Evolutionary conservation across 2,329 filamentous ascomycete species (phyloP).

Genomic region (Penicillium decumbens): DNA sequence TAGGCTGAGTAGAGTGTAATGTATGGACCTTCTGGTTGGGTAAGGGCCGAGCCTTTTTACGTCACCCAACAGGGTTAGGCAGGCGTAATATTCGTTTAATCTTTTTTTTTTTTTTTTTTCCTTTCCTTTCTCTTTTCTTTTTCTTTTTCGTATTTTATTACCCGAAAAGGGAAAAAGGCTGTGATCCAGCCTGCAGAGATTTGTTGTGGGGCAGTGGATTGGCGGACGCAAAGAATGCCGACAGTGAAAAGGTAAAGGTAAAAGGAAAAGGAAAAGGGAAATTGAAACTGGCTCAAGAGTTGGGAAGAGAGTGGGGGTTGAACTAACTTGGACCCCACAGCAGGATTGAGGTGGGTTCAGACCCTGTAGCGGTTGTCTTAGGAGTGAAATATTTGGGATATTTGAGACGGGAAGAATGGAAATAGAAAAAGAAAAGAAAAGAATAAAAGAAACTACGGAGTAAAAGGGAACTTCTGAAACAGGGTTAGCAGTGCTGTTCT

Average conservation of each 20-base stretch:
- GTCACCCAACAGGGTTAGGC: constrained; percentile 24
- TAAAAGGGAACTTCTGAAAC: neutral
- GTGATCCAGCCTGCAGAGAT: constrained; percentile 20
- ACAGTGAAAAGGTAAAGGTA: constrained; percentile 7
- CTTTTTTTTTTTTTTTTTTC: constrained; percentile 8
- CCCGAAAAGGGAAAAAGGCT: constrained; percentile 11
- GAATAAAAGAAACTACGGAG: no score
- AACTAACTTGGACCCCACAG: constrained; percentile 16
- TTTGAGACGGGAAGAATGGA: constrained; percentile 1
- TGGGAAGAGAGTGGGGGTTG: neutral
- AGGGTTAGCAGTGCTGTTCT: constrained; percentile 5
- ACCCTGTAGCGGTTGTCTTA: constrained; percentile 15
- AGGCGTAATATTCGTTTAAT: constrained; percentile 16
- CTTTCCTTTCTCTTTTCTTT: constrained; percentile 12
- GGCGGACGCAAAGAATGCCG: constrained; percentile 22
- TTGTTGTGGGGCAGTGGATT: constrained; percentile 20
- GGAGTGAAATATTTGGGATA: neutral
- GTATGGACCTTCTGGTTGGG: constrained; percentile 11
- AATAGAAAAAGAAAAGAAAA: constrained; percentile 5
- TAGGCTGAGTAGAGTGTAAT: constrained; percentile 19
- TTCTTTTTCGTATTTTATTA: constrained; percentile 13
- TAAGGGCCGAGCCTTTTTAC: constrained; percentile 24
- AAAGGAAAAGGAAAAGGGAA: constrained; percentile 4
- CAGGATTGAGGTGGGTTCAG: constrained; percentile 15
- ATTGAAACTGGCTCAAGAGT: neutral